Evolutionary conservation across 306 rosid genomes (phyloP), one percentile per base, ranked within the genome.

Genomic region (Cicer judaicum): DNA sequence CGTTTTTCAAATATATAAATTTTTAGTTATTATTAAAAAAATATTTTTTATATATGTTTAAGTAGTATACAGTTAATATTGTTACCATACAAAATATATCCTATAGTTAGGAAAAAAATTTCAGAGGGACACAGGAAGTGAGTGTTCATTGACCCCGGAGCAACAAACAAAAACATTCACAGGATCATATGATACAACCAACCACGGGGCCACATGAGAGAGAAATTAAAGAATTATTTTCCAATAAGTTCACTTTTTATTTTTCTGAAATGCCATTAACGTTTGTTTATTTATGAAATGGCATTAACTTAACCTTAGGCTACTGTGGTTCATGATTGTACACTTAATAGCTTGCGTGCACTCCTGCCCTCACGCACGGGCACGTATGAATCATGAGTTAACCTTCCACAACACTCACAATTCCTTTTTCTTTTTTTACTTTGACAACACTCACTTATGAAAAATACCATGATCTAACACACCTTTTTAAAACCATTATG

Each of bases 301-400:
- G 4, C 34, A 29, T 44, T 74, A 49, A 49, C n/a, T 72, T 72
- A 65, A 73, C 57, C 64, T 24, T 13, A 50, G 57, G 75, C 52
- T 70, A 59, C 65, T 54, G 83, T 76, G 84, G 65, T 80, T 80
- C 81, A 86, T 88, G 71, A 86, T 88, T 86, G 81, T 73, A 83
- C 84, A 86, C 92, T 84, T 72, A 86, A 62, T 80, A 60, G 83
- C 84, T 85, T 86, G 90, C 89, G 90, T 86, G 89, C 87, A 84
- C 89, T 89, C 86, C 74, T 74, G 80, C 43, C 54, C 82, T 50
- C 79, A 57, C 89, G 80, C 88, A 79, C 84, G 84, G 76, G 67
- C 76, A 74, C 93, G 84, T 76, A 85, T 68, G 65, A 72, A 80
- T 66, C 29, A 68, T 55, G 39, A 68, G 68, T 59, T 50, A 68